Evolutionary conservation across 148 eudicot genomes (phyloP).

Genomic region (Rhododendron ovatum): DNA sequence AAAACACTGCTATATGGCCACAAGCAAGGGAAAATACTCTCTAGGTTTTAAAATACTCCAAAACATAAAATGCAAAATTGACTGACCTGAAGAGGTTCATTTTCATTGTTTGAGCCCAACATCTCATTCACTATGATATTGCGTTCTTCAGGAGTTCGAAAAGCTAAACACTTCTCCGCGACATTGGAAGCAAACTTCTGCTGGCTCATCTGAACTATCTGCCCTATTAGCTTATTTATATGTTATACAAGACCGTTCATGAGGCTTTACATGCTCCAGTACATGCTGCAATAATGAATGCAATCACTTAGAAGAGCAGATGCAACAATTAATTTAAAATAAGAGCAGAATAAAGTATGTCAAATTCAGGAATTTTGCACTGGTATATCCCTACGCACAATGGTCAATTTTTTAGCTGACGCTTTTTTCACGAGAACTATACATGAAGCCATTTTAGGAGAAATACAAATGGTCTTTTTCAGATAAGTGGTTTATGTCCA

Average conservation of each 20-base stretch:
- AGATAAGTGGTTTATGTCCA: neutral
- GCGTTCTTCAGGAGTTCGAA: too few relatives aligned
- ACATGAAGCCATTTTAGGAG: too few relatives aligned
- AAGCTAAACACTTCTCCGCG: too few relatives aligned
- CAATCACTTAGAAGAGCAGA: constrained; percentile 2
- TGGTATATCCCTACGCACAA: neutral
- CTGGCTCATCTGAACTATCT: too few relatives aligned
- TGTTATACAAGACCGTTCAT: constrained; percentile 51
- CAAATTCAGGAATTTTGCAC: constrained; percentile 18
- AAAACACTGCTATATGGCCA: neutral
- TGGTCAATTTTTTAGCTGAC: neutral
- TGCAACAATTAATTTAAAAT: neutral
- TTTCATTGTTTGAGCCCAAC: too few relatives aligned
- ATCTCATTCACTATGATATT: too few relatives aligned
- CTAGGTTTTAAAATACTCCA: too few relatives aligned
- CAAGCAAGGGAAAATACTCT: too few relatives aligned
- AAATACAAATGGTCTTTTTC: neutral
- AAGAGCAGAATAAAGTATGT: neutral
- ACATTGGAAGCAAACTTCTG: too few relatives aligned
- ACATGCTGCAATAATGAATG: constrained; percentile 54
- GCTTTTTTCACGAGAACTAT: neutral
- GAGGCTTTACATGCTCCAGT: constrained; percentile 81
- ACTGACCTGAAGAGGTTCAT: too few relatives aligned
- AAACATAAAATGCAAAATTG: too few relatives aligned
- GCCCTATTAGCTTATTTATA: too few relatives aligned